Conservation (phyloP, 2,329 filamentous ascomycete genomes). For the Colletotrichum sp. region DNA sequence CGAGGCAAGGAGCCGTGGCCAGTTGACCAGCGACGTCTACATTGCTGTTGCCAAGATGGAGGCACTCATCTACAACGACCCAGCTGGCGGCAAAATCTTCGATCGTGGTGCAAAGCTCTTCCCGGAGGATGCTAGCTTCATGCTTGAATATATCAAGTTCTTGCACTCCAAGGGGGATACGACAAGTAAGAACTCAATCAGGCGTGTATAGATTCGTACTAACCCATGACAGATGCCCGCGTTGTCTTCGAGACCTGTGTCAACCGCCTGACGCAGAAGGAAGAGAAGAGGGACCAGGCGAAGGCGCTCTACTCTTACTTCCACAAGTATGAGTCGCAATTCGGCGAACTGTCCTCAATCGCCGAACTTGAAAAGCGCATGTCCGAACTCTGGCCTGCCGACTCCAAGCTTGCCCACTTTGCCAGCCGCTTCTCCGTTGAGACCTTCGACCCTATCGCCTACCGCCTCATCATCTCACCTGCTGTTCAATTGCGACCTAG, state of each 20-base stretch:
- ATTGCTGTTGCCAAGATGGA: constrained; percentile 92
- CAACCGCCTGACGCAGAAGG: constrained; percentile 78
- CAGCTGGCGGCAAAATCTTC: constrained; percentile 92
- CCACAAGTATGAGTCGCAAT: constrained; percentile 93
- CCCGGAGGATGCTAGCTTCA: constrained; percentile 90
- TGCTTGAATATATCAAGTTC: constrained; percentile 95
- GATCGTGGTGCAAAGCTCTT: constrained; percentile 93
- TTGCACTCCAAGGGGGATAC: constrained; percentile 90
- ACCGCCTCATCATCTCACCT: constrained; percentile 85
- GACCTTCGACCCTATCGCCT: constrained; percentile 80
- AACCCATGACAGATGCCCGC: constrained; percentile 72
- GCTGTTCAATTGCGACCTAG: constrained; percentile 76
- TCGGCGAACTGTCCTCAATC: constrained; percentile 90
- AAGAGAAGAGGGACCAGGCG: constrained; percentile 75
- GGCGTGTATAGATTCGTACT: constrained; percentile 5
- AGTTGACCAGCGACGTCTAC: constrained; percentile 93
- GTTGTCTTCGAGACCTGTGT: constrained; percentile 97
- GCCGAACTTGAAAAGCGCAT: constrained; percentile 91
- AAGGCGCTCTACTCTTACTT: constrained; percentile 91
- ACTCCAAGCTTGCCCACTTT: constrained; percentile 79
- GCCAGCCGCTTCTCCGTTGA: constrained; percentile 74
- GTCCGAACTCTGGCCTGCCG: constrained; percentile 90
- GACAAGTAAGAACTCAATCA: constrained; percentile 71
- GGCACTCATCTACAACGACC: constrained; percentile 94
- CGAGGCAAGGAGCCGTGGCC: constrained; percentile 85